Evolutionary conservation across 2,329 filamentous ascomycete species (phyloP).

Genomic region (Sphaerulina populicola): DNA sequence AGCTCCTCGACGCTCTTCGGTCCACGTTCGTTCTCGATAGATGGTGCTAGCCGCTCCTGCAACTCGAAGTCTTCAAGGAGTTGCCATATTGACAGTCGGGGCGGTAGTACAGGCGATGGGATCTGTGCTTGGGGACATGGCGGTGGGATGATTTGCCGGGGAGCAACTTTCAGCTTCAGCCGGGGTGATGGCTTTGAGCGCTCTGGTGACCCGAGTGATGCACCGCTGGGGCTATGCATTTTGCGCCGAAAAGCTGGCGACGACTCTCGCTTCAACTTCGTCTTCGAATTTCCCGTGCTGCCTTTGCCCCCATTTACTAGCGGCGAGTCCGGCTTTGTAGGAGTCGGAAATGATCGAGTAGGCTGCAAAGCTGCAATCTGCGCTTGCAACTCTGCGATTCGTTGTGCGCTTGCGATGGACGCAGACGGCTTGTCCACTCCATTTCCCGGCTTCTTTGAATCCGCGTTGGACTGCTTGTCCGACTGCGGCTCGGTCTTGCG

Average conservation of each 20-base stretch:
- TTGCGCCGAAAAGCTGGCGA: slow-evolving; percentile 22
- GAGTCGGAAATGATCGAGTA: slow-evolving; percentile 20
- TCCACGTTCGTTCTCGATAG: slow-evolving; percentile 27
- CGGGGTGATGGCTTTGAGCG: slow-evolving; percentile 22
- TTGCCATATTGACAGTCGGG: slow-evolving; percentile 27
- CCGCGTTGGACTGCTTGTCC: background rate
- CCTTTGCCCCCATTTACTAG: slow-evolving; percentile 18
- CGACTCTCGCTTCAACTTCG: slow-evolving; percentile 1
- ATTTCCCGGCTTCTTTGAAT: slow-evolving; percentile 12
- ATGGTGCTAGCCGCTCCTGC: slow-evolving; percentile 31
- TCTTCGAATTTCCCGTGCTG: slow-evolving; percentile 17
- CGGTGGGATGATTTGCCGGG: slow-evolving; percentile 20
- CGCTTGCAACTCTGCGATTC: slow-evolving; percentile 27
- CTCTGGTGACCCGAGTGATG: slow-evolving; percentile 17
- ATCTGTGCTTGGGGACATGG: slow-evolving; percentile 30
- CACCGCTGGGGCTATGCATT: slow-evolving; percentile 14
- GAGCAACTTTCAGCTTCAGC: slow-evolving; percentile 27
- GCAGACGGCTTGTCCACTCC: slow-evolving; percentile 13
- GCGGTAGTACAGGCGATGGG: slow-evolving; percentile 25
- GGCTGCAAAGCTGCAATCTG: slow-evolving; percentile 28
- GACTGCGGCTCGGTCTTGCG: slow-evolving; percentile 11
- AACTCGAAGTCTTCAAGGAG: slow-evolving; percentile 30
- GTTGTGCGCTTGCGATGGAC: slow-evolving; percentile 16
- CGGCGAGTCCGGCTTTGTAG: slow-evolving; percentile 4
- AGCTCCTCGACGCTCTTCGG: slow-evolving; percentile 26